phyloP scores from a whole-genome alignment of 108 stramenopile species.

The Nitzschia putrida region DNA sequence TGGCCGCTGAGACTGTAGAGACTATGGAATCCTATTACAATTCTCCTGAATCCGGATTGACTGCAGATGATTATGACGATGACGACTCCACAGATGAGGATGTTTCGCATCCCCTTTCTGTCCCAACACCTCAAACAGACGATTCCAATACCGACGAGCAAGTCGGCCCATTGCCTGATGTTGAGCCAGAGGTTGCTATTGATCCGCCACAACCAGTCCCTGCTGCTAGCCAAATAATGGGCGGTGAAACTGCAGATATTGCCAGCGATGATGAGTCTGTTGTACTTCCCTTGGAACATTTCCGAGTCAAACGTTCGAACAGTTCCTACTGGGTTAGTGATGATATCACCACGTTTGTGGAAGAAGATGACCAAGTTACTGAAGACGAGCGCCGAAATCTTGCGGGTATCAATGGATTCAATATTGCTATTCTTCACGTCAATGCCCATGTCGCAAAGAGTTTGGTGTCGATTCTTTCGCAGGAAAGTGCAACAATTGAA shows the following conservation, averaged over 20 bases:
- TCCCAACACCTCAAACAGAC: too few species aligned
- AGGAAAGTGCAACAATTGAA: conserved; percentile 14
- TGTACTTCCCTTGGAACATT: conserved; percentile 5
- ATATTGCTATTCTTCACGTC: conserved; percentile 36
- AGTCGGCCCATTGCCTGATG: too few species aligned
- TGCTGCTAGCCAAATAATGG: background rate
- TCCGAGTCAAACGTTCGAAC: background rate
- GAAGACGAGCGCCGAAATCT: background rate
- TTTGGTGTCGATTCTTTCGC: conserved; percentile 14
- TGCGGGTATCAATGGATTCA: conserved; percentile 13
- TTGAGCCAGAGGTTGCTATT: too few species aligned
- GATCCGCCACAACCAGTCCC: background rate
- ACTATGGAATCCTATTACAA: too few species aligned
- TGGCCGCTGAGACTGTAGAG: too few species aligned
- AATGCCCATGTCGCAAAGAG: conserved; percentile 18
- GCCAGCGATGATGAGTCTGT: conserved; percentile 16
- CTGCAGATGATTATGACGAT: too few species aligned
- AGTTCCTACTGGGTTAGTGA: conserved; percentile 3
- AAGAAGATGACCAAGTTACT: background rate
- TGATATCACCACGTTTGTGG: background rate
- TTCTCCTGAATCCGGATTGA: too few species aligned
- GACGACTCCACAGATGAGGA: too few species aligned
- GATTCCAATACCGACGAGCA: too few species aligned
- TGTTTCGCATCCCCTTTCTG: too few species aligned
- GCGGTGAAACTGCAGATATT: background rate